A percentile compares a stretch with the other conserved stretches of the same genome.
Conservation (phyloP, 2,329 filamentous ascomycete genomes). For the Thelonectria discophora region DNA sequence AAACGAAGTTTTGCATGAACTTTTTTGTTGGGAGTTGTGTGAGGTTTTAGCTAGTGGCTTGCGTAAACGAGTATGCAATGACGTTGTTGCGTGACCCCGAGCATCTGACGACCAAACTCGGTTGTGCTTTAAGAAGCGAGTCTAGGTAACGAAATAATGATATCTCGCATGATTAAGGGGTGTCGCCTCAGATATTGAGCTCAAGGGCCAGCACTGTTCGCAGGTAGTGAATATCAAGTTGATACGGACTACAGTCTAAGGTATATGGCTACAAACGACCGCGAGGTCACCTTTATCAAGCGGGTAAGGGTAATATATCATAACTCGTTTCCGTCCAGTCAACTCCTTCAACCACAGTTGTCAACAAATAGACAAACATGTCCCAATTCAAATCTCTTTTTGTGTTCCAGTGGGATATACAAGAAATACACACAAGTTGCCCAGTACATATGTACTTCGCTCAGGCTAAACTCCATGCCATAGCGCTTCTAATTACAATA, state of each 20-base stretch:
- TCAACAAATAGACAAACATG: neutral
- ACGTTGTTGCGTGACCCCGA: neutral
- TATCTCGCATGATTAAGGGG: neutral
- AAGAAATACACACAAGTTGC: too few relatives aligned
- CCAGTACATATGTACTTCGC: too few relatives aligned
- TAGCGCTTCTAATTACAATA: neutral
- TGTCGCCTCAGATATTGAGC: too few relatives aligned
- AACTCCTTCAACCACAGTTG: neutral
- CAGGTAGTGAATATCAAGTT: too few relatives aligned
- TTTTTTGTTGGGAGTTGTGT: slow-evolving; percentile 1
- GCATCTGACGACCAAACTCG: neutral
- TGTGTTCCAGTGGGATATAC: neutral
- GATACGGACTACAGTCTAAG: too few relatives aligned
- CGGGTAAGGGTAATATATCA: slow-evolving; percentile 5
- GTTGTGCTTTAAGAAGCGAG: too few relatives aligned
- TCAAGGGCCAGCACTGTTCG: too few relatives aligned
- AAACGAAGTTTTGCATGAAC: slow-evolving; percentile 35
- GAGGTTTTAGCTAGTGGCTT: neutral
- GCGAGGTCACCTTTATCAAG: slow-evolving; percentile 10
- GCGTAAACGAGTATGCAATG: neutral
- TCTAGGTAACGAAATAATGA: neutral
- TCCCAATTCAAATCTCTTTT: neutral
- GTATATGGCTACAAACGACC: slow-evolving; percentile 5
- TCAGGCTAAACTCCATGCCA: too few relatives aligned
- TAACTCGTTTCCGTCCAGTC: slow-evolving; percentile 23